Conservation (phyloP, 768 basidiomycete species). For the Tephrocybe sp. region DNA sequence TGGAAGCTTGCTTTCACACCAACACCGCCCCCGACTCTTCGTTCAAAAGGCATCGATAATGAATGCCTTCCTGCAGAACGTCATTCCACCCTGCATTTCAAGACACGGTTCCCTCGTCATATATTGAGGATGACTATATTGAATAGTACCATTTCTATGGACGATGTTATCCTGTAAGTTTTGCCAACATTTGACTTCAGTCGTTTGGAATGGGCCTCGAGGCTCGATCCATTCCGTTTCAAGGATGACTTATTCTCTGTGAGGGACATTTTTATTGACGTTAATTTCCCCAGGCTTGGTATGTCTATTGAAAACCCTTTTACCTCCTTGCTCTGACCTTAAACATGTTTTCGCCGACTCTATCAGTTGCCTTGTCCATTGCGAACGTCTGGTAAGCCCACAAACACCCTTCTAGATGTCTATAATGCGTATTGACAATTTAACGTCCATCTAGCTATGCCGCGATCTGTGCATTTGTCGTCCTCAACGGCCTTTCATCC, state of each 20-base stretch:
- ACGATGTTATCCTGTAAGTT: constrained; percentile 8
- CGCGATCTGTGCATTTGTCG: constrained; percentile 7
- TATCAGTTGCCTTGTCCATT: constrained; percentile 7
- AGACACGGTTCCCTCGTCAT: too few species aligned
- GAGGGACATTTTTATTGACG: not conserved
- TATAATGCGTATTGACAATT: not conserved
- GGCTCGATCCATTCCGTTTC: not conserved
- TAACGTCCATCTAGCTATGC: constrained; percentile 9
- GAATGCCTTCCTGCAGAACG: too few species aligned
- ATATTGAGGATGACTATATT: too few species aligned
- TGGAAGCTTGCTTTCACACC: not conserved
- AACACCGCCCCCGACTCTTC: too few species aligned
- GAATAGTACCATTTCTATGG: not conserved
- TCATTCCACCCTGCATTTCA: too few species aligned
- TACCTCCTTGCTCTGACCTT: not conserved
- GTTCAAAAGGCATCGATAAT: too few species aligned
- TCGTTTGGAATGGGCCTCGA: not conserved
- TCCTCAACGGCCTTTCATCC: not conserved
- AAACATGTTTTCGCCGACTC: not conserved
- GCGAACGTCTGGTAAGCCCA: constrained; percentile 16
- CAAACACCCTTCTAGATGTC: not conserved
- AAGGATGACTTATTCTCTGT: not conserved
- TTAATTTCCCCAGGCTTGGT: constrained; percentile 4
- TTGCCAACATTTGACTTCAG: not conserved
- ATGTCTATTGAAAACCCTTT: not conserved